Conservation (phyloP, 371 early-diverging fungal species). For the Apophysomyces trapeziformis region DNA sequence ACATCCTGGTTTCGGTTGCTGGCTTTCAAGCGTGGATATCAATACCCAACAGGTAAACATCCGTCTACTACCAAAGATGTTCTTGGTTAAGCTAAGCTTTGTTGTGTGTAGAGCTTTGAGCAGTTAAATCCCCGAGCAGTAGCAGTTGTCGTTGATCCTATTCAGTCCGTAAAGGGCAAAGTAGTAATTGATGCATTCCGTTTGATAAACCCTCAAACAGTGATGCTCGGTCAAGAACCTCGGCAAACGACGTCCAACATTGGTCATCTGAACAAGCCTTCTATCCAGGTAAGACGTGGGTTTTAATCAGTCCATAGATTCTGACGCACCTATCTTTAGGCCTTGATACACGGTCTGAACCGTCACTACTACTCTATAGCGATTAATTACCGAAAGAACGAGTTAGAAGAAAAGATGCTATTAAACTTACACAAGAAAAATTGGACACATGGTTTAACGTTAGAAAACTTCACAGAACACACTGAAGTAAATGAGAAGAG, state of each 20-base stretch:
- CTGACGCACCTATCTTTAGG: slow-evolving; percentile 51
- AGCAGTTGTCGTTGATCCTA: slow-evolving; percentile 99
- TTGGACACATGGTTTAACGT: slow-evolving; percentile 97
- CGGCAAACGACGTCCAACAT: slow-evolving; percentile 99
- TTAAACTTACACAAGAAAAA: slow-evolving; percentile 98
- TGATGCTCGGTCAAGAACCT: slow-evolving; percentile 95
- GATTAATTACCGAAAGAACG: slow-evolving; percentile 99
- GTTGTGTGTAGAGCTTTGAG: slow-evolving; percentile 83
- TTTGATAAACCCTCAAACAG: slow-evolving; percentile 90
- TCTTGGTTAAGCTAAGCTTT: no score
- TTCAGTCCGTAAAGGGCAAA: slow-evolving; percentile 99
- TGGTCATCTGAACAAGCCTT: slow-evolving; percentile 99
- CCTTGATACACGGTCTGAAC: slow-evolving; percentile 99
- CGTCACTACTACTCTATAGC: slow-evolving; percentile 99
- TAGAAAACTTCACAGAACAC: slow-evolving; percentile 85
- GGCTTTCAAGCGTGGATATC: slow-evolving; percentile 99
- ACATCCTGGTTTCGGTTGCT: slow-evolving; percentile 99
- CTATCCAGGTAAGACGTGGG: slow-evolving; percentile 78
- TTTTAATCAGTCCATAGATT: slow-evolving; percentile 37
- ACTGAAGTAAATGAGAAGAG: slow-evolving; percentile 80
- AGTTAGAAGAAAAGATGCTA: slow-evolving; percentile 99
- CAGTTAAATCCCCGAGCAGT: slow-evolving; percentile 96
- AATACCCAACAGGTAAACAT: slow-evolving; percentile 95
- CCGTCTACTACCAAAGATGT: not conserved
- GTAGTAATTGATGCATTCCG: slow-evolving; percentile 99